Evolutionary conservation across 2,329 filamentous ascomycete genomes (phyloP), one percentile per base, ranked within the genome.

Genomic region (Verticillium dahliae): DNA sequence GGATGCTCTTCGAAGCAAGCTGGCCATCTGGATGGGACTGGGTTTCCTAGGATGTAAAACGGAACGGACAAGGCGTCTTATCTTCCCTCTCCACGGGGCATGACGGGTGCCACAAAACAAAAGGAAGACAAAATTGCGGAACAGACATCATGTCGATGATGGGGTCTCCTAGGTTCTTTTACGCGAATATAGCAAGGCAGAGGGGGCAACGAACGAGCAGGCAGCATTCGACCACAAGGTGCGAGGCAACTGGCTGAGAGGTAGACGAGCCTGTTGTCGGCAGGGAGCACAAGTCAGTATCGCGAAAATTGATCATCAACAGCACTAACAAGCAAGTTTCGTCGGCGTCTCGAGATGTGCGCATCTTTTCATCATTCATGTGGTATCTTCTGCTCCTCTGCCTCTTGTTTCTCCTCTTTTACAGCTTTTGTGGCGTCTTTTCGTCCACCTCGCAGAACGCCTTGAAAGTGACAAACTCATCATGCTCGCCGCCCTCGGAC

Each of bases 381-480:
- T 52, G 45, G 45, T 52, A 52, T 52, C 45, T 22, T 52, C 18
- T 5, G 45, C 45, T 22, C 22, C 18, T n/a, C 7, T 52, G 45
- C 45, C 7, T 18, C 45, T 6, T 27, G 18, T 18, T 52, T 37
- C 18, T 9, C 27, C 54, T 39, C 59, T 27, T 4, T 65, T 60
- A 73, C 60, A 73, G 63, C 69, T 70, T 74, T 60, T 71, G 63
- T 65, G 69, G 70, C 22, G 67, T 33, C 59, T 75, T 73, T 9
- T 81, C 76, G 41, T 87, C 85, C 63, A 96, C 81, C 79, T 97
- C 93, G 70, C 92, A 97, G 73, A 96, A 97, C 0, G 94, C 95
- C 79, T 93, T 95, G 80, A 96, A 99, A 0, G 90, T 93, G 33
- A 90, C 89, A 67, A 98, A 89, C 61, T 89, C 85, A 61, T 92